Percentiles rank a stretch among this genome's conserved stretches.
phyloP scores from a whole-genome alignment of 2,329 filamentous ascomycete genomes.

The Emmonsiellopsis sp. region DNA sequence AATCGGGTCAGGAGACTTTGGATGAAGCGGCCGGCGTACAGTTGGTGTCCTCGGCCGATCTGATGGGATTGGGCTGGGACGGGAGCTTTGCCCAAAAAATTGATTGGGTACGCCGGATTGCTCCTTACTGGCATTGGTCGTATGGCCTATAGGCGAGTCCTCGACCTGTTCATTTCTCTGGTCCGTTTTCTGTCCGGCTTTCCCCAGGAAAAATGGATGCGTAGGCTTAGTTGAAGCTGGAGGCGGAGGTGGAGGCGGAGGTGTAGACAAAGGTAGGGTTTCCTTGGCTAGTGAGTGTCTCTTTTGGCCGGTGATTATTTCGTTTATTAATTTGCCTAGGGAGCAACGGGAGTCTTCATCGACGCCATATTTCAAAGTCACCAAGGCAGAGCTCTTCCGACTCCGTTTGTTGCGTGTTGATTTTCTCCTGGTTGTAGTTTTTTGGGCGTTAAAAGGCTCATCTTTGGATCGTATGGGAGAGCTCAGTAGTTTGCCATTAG shows the following conservation, averaged over 20 bases:
- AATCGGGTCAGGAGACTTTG: conserved; percentile 18
- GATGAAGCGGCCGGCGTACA: background rate
- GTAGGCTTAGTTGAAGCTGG: conserved; percentile 36
- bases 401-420: conserved; percentile 16
- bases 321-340: conserved; percentile 53
- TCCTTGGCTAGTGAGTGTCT: conserved; percentile 14
- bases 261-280: background rate
- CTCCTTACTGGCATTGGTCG: background rate
- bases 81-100: background rate
- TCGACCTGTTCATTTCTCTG: background rate
- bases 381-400: conserved; percentile 32
- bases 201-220: conserved; percentile 63
- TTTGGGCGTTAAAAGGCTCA: conserved; percentile 12
- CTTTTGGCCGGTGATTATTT: conserved; percentile 45
- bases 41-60: background rate
- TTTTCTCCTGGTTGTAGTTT: conserved; percentile 2
- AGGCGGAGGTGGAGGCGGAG: conserved; percentile 4
- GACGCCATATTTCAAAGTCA: conserved; percentile 52
- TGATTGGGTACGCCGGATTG: background rate
- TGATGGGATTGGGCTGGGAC: background rate
- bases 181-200: conserved; percentile 27
- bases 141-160: background rate
- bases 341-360: conserved; percentile 37
- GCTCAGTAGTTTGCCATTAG: conserved; percentile 36
- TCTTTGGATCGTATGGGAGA: conserved; percentile 21